Evolutionary conservation across 2,329 filamentous ascomycete species (phyloP).

Genomic region (Dothideomycetes sp.): DNA sequence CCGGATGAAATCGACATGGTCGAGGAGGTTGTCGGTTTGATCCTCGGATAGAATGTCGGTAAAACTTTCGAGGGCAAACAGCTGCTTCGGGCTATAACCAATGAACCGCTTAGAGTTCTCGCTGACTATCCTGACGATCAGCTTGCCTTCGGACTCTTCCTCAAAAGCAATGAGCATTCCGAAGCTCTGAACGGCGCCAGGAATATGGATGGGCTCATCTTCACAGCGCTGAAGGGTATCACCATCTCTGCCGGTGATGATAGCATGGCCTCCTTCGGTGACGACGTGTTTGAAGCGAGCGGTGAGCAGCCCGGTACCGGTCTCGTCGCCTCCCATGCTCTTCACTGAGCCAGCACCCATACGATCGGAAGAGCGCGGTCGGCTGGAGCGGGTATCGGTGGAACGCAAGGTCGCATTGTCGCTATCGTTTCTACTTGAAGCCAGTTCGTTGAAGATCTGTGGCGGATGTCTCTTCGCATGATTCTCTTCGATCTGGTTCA

Average conservation of each 20-base stretch:
- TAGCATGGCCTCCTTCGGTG: constrained; percentile 68
- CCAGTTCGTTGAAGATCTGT: constrained; percentile 30
- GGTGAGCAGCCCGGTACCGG: constrained; percentile 47
- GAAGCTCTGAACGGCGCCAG: constrained; percentile 72
- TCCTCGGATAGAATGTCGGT: constrained; percentile 78
- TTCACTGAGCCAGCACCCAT: constrained; percentile 25
- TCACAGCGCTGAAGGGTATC: constrained; percentile 69
- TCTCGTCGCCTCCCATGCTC: constrained; percentile 34
- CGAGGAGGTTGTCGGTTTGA: constrained; percentile 71
- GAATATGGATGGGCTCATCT: constrained; percentile 83
- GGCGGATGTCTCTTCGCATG: constrained; percentile 15
- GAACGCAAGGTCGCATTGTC: constrained; percentile 10
- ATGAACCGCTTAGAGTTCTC: constrained; percentile 71
- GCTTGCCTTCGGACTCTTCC: constrained; percentile 53
- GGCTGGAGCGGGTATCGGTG: constrained; percentile 19
- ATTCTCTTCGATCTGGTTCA: neutral
- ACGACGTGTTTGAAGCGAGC: constrained; percentile 69
- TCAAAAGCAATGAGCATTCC: constrained; percentile 66
- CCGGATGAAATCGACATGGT: constrained; percentile 79
- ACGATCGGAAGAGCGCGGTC: constrained; percentile 18
- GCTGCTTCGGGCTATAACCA: constrained; percentile 64
- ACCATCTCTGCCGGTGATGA: constrained; percentile 71
- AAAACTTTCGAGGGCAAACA: constrained; percentile 68
- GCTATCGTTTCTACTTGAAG: constrained; percentile 21
- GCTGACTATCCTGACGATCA: constrained; percentile 65